Evolutionary conservation across 371 early-diverging fungal species (phyloP).

Genomic region (Apophysomyces trapeziformis): DNA sequence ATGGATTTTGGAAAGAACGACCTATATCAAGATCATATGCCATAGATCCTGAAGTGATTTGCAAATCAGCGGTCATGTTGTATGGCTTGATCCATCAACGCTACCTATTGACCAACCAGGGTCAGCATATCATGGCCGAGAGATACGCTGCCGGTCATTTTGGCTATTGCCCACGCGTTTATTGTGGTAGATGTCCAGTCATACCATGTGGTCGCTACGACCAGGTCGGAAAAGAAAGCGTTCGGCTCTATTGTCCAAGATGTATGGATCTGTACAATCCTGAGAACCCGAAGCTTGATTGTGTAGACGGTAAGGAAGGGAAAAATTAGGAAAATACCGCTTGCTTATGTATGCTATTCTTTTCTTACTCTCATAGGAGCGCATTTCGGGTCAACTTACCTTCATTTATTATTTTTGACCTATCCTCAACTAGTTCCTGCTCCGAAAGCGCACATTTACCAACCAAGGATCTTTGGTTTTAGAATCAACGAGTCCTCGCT

Average conservation of each 20-base stretch:
- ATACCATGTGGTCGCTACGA: slow-evolving; percentile 89
- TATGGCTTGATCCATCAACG: slow-evolving; percentile 88
- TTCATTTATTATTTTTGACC: slow-evolving; percentile 88
- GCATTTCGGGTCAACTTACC: slow-evolving; percentile 95
- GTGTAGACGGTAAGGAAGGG: slow-evolving; percentile 75
- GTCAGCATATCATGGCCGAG: slow-evolving; percentile 78
- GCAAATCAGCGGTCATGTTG: slow-evolving; percentile 64
- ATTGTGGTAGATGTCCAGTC: slow-evolving; percentile 75
- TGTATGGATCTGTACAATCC: slow-evolving; percentile 91
- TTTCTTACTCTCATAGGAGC: slow-evolving; percentile 63
- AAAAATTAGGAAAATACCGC: not conserved
- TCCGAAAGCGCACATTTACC: slow-evolving; percentile 58
- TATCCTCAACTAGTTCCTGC: slow-evolving; percentile 78
- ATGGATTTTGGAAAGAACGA: slow-evolving; percentile 43
- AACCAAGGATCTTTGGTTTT: slow-evolving; percentile 87
- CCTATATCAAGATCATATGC: slow-evolving; percentile 20
- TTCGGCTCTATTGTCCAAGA: slow-evolving; percentile 81
- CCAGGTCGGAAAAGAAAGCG: slow-evolving; percentile 60
- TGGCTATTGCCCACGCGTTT: slow-evolving; percentile 85
- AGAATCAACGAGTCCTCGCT: slow-evolving; percentile 59
- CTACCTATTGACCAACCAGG: slow-evolving; percentile 79
- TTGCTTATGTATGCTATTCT: not conserved
- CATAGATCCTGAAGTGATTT: slow-evolving; percentile 41
- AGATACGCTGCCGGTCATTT: slow-evolving; percentile 78
- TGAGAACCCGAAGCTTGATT: slow-evolving; percentile 71